phyloP scores from a whole-genome alignment of 768 basidiomycete genomes.

The Rubroboletus satanas region DNA sequence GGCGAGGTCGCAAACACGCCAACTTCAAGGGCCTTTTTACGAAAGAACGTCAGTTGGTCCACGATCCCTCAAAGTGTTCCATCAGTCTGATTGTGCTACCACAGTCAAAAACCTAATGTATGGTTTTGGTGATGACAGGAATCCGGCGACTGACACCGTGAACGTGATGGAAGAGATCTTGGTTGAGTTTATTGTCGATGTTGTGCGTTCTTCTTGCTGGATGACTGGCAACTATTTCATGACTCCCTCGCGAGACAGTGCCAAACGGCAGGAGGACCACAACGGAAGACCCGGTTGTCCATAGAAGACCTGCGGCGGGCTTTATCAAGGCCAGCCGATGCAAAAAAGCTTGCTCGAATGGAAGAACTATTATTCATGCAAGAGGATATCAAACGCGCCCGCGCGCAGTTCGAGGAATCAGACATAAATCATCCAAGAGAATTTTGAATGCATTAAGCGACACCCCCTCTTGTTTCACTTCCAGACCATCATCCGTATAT shows the following conservation, averaged over 20 bases:
- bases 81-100: slow-evolving; percentile 9
- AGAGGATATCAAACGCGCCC: slow-evolving; percentile 87
- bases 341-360: slow-evolving; percentile 88
- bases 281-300: slow-evolving; percentile 70
- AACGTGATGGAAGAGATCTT: slow-evolving; percentile 93
- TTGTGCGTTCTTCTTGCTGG: slow-evolving; percentile 51
- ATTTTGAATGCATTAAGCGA: slow-evolving; percentile 30
- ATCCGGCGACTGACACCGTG: slow-evolving; percentile 83
- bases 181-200: slow-evolving; percentile 84
- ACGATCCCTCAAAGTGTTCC: not conserved
- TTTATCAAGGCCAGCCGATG: slow-evolving; percentile 80
- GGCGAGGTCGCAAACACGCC: slow-evolving; percentile 59
- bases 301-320: slow-evolving; percentile 83
- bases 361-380: slow-evolving; percentile 92
- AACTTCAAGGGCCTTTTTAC: slow-evolving; percentile 72
- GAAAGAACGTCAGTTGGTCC: slow-evolving; percentile 64
- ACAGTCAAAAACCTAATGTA: slow-evolving; percentile 86
- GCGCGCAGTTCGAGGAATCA: slow-evolving; percentile 67
- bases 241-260: slow-evolving; percentile 45
- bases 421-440: slow-evolving; percentile 47
- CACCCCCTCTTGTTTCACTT: not conserved
- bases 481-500: not conserved
- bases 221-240: not conserved
- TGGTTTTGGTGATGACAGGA: slow-evolving; percentile 89
- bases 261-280: slow-evolving; percentile 64